Conservation (phyloP, 306 rosid genomes). For the Abrus precatorius region DNA sequence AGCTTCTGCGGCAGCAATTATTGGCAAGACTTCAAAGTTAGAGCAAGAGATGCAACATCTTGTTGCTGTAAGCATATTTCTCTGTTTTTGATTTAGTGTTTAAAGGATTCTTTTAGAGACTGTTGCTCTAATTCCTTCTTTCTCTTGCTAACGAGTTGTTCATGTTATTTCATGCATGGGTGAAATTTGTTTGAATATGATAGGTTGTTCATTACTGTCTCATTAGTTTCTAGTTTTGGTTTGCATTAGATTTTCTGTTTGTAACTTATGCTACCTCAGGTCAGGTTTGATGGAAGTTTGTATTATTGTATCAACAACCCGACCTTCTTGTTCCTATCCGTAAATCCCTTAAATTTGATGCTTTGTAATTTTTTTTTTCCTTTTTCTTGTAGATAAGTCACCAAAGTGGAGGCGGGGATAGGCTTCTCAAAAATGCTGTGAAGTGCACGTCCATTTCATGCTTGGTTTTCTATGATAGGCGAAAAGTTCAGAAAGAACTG, state of each 20-base stretch:
- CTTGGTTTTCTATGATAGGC: constrained; percentile 82
- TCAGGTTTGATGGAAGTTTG: constrained; percentile 22
- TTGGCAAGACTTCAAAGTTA: constrained; percentile 75
- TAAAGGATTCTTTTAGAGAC: constrained; percentile 8
- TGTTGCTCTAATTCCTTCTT: not conserved
- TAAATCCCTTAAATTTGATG: constrained; percentile 7
- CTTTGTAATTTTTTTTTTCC: not conserved
- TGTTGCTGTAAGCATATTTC: constrained; percentile 69
- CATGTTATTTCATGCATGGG: not conserved
- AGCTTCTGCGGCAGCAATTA: constrained; percentile 74
- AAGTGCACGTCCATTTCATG: constrained; percentile 91
- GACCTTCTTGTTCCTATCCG: not conserved
- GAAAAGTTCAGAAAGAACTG: constrained; percentile 86
- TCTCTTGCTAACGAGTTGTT: not conserved
- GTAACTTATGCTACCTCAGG: constrained; percentile 15
- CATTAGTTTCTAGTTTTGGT: not conserved
- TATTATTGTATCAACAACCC: constrained; percentile 29
- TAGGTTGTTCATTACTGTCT: not conserved
- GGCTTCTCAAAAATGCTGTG: constrained; percentile 69
- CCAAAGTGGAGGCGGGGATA: constrained; percentile 89
- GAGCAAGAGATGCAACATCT: constrained; percentile 95
- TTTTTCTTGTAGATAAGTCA: constrained; percentile 72
- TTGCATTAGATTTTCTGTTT: constrained; percentile 30
- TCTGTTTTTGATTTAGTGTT: constrained; percentile 10
- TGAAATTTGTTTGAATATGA: constrained; percentile 16